Base-by-base conservation (phyloP, 768 basidiomycete species). In the Termitomyces eurrhizus region DNA sequence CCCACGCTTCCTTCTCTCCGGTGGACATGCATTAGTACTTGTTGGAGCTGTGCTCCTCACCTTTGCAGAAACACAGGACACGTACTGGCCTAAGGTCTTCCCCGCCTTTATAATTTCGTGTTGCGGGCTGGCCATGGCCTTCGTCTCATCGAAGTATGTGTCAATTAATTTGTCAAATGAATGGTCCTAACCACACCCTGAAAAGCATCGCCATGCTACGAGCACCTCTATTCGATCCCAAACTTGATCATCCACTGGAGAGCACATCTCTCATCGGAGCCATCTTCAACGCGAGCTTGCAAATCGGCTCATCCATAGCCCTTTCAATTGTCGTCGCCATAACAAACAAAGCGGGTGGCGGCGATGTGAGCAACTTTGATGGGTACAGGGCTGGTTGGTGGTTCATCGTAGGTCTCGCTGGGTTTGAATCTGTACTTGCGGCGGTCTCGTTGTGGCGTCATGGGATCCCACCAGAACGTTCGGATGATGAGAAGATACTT, bases 221-320 rank as follows among this genome's bases (percentile, higher is more conserved):
- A 62, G 74, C 75, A 8, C 74, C 73, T 9, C 79, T 80, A 0
- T 57, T 75, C n/a, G 72, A 72, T 16, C 77, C 81, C 67, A 72
- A 79, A 7, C 78, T 82, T 49, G 78, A n/a, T n/a, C n/a, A 62
- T 36, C 44, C 58, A 16, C 52, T 56, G 3, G 63, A 64, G 24
- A 66, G 54, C 42, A 64, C 61, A n/a, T 50, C 65, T 0, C 63
- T 78, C 12, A 74, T 82, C 29, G 81, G 82, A 24, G 83, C 83
- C n/a, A 80, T 83, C 49, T 81, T 81, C 71, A 82, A 83, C 58
- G 76, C 77, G 9, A 78, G 80, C n/a, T 74, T 83, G 7, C 81
- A 83, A 65, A 72, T 82, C 56, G 80, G 82, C 36, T 78, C 77
- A 3, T 80, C 82, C 3, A 67, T 81, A 18, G 79, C 77, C 26